Evolutionary conservation across 106 monocot genomes (phyloP).

Genomic region (Dendrobium officinale): DNA sequence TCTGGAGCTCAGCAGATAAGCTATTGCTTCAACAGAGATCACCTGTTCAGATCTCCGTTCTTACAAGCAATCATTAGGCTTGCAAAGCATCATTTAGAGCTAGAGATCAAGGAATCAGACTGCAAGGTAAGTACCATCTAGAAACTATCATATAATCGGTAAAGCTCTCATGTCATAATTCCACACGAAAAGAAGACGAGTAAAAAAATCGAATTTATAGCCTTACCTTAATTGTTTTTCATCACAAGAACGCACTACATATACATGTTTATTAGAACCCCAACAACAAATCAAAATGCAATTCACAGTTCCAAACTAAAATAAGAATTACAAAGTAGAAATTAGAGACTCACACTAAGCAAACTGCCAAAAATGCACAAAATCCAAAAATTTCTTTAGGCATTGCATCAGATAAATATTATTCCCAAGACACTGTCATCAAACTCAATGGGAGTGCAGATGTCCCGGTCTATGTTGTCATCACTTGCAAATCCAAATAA

Average conservation of each 20-base stretch:
- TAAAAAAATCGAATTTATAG: not conserved
- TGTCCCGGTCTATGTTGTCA: not conserved
- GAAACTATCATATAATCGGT: not conserved
- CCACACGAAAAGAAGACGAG: not conserved
- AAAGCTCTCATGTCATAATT: no score
- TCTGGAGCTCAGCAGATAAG: not conserved
- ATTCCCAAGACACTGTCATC: not conserved
- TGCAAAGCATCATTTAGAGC: not conserved
- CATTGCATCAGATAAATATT: not conserved
- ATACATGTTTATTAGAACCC: no score
- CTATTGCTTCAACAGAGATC: constrained; percentile 2
- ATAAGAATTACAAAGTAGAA: no score
- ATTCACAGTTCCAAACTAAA: no score
- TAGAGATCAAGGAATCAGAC: not conserved
- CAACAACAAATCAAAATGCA: no score
- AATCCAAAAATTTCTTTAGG: not conserved
- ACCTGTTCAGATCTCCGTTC: not conserved
- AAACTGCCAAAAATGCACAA: not conserved
- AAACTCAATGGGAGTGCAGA: not conserved
- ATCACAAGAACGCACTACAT: no score
- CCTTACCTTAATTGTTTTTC: no score
- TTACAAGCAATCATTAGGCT: constrained; percentile 5
- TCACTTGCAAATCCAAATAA: not conserved
- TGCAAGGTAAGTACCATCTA: not conserved
- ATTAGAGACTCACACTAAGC: no score